Base-by-base conservation (phyloP, 495 filamentous ascomycete genomes). In the Xylaria sp. region DNA sequence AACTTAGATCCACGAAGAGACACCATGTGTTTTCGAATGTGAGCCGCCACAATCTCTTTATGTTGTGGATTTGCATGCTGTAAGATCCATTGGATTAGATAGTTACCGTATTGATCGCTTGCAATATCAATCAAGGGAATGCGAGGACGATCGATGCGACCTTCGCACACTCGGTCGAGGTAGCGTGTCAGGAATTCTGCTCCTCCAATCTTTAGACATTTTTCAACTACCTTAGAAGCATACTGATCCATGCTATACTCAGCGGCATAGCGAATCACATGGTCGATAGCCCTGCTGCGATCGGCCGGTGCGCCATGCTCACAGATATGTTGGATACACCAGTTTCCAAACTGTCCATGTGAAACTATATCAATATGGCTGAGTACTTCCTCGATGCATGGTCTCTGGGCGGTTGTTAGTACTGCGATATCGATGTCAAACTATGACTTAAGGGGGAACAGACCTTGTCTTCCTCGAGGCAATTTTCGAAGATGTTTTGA, bases 171-270 rank as follows among this genome's bases (percentile, higher is more conserved):
- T 70, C 94, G 90, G 76, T 95, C 91, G 48, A 99, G 93, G 77
- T 98, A 99, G 72, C 93, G 94, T 67, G 94, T 87, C 46, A 99
- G 85, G 77, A 99, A 99, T 50, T 98, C 94, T 31, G 88, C 82
- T 29, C 94, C 93, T 50, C 95, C 93, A 80, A 98, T 97, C 86
- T 99, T 99, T 72, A 99, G 88, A 72, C 96, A 99, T 82, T 99
- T 99, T 84, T 99, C 96, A 65, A 99, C 94, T 21, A 99, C 96
- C 79, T 99, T 99, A 44, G 96, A 99, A 26, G 97, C 97, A 80
- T 97, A 99, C 80, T 99, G 96, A 77, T 99, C 96, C 91, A 97
- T 97, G 82, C 95, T 98, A 82, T 98, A 99, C 80, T 98, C 94
- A 33, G 93, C 91, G 31, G 94, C 92, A 83, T 93, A 95, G 72